Conservation (phyloP, 495 filamentous ascomycete genomes). For the Acidomyces sp. region DNA sequence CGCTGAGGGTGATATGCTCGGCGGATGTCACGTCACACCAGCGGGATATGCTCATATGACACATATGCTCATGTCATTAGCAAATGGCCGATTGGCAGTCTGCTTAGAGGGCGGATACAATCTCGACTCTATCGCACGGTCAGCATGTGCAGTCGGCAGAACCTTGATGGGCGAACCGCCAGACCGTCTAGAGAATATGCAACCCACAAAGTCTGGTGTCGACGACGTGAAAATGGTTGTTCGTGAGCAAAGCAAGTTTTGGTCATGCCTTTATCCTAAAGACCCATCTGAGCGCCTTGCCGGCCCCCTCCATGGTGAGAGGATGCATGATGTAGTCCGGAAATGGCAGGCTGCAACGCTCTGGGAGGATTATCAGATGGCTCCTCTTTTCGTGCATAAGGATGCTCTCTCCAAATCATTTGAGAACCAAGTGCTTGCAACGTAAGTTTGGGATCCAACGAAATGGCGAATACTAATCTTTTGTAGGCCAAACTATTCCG, state of each 20-base stretch:
- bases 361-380: conserved; percentile 58
- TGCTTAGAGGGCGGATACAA: conserved; percentile 96
- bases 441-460: conserved; percentile 32
- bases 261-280: conserved; percentile 46
- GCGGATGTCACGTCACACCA: conserved; percentile 82
- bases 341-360: conserved; percentile 55
- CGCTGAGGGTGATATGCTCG: conserved; percentile 80
- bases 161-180: conserved; percentile 94
- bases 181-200: conserved; percentile 40
- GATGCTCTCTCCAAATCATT: conserved; percentile 62
- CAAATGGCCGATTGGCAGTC: conserved; percentile 76
- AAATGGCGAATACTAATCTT: conserved; percentile 1
- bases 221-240: conserved; percentile 41
- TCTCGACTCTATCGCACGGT: conserved; percentile 77
- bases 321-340: conserved; percentile 63
- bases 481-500: conserved; percentile 40
- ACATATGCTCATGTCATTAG: conserved; percentile 95
- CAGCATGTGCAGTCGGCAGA: conserved; percentile 77
- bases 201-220: conserved; percentile 35
- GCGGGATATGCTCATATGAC: conserved; percentile 96
- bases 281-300: conserved; percentile 26
- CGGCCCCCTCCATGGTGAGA: conserved; percentile 25
- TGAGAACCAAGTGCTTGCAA: conserved; percentile 80
- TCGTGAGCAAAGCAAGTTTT: conserved; percentile 43
- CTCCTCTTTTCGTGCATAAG: conserved; percentile 58